Evolutionary conservation across 208 protist genomes (phyloP).

Genomic region (Entamoeba moshkovskii): DNA sequence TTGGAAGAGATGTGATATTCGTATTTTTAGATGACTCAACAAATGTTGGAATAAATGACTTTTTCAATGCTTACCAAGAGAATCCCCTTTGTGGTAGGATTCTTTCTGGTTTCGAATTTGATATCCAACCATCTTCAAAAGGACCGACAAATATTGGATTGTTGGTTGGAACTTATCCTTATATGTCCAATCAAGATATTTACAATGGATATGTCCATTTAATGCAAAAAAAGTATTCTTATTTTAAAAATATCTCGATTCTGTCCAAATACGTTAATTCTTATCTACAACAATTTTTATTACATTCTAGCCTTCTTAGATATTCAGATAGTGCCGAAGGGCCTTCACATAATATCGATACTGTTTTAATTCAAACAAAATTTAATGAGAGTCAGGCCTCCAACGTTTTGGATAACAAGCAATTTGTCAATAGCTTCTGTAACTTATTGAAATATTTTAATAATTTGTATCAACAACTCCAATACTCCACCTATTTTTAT

Average conservation of each 20-base stretch:
- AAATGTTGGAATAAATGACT: background rate
- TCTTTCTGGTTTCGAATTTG: background rate
- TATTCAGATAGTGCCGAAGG: background rate
- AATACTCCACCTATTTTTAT: background rate
- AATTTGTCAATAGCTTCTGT: background rate
- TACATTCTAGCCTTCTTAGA: background rate
- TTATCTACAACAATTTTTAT: background rate
- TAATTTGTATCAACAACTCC: background rate
- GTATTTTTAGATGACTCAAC: background rate
- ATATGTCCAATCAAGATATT: background rate
- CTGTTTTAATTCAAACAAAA: background rate
- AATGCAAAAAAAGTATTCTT: background rate
- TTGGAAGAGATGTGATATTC: background rate
- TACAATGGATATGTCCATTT: background rate
- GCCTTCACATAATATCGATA: background rate
- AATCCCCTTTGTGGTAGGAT: background rate
- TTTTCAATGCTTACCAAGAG: background rate
- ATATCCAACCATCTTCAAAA: background rate
- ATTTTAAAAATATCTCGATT: background rate
- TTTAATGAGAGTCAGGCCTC: background rate
- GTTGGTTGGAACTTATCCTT: background rate
- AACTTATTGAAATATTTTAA: background rate
- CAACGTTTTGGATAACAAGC: background rate
- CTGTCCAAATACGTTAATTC: background rate
- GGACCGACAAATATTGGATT: background rate